These are phyloP conservation scores for Fomitopsis schrenkii DNA, from an alignment of 1,284 basidiomycete species.

Conservation along the genomic window DNA sequence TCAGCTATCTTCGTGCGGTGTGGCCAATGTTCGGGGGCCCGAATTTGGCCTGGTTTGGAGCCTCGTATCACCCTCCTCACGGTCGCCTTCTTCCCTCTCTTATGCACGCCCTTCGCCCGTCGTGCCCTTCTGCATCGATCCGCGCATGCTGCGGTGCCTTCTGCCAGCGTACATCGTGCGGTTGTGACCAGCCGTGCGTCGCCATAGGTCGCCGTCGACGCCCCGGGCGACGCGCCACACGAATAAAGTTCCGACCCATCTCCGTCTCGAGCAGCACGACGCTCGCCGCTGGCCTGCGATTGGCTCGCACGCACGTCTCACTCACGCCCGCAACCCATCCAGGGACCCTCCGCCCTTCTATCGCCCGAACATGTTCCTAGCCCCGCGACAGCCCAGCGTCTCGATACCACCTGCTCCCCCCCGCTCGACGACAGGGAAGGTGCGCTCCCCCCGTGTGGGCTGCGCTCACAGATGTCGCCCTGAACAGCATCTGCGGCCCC, in stretches of 20 bases:
- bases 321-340: background rate
- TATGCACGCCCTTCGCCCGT: background rate
- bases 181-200: background rate
- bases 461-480: background rate
- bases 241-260: conserved; percentile 1
- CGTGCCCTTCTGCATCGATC: background rate
- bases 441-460: background rate
- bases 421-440: background rate
- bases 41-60: background rate
- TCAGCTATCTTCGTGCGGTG: background rate
- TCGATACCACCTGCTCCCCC: background rate
- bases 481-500: background rate
- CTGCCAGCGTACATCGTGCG: background rate
- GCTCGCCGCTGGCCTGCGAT: background rate
- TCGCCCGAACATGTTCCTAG: background rate
- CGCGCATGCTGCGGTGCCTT: background rate
- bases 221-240: background rate
- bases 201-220: background rate
- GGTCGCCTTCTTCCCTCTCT: background rate
- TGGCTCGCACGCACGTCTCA: background rate
- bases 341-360: background rate
- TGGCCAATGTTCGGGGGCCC: background rate
- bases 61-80: background rate
- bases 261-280: conserved; percentile 1
- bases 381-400: background rate